These are phyloP conservation scores for Escallonia rubra DNA, from an alignment of 129 eudicot species.

Conservation along the genomic window DNA sequence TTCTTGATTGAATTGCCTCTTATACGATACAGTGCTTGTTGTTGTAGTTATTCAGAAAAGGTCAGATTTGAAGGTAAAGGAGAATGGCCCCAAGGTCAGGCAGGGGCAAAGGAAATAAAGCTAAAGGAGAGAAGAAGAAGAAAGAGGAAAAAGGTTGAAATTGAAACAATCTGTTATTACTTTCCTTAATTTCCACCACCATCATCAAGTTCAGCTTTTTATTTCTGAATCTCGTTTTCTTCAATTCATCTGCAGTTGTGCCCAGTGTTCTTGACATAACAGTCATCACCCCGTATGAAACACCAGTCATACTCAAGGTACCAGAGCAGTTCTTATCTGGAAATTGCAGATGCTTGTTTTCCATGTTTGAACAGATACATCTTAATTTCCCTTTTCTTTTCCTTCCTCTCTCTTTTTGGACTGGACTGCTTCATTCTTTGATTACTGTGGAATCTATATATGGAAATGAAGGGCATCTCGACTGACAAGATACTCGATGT, in stretches of 20 bases:
- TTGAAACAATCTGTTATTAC: not conserved
- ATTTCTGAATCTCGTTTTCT: not conserved
- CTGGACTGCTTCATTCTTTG: too few species aligned
- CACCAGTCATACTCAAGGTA: conserved; percentile 80
- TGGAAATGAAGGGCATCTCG: conserved; percentile 73
- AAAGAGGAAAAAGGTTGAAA: conserved; percentile 75
- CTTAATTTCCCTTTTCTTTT: too few species aligned
- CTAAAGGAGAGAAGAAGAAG: conserved; percentile 84
- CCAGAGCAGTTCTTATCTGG: not conserved
- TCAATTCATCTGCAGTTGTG: conserved; percentile 49
- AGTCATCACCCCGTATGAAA: conserved; percentile 78
- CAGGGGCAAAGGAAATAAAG: conserved; percentile 74
- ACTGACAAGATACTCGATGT: conserved; percentile 91
- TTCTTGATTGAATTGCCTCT: conserved; percentile 12
- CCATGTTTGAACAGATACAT: not conserved
- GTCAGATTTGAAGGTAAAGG: not conserved
- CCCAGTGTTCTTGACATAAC: conserved; percentile 77
- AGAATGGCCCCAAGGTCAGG: conserved; percentile 56
- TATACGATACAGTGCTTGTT: not conserved
- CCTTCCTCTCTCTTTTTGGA: too few species aligned
- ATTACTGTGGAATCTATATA: not conserved
- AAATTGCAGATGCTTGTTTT: not conserved
- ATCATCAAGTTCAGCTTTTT: not conserved
- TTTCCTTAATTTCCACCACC: not conserved
- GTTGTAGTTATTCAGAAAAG: not conserved